Conservation (phyloP, 371 early-diverging fungal genomes). For the Synchytrium microbalum region DNA sequence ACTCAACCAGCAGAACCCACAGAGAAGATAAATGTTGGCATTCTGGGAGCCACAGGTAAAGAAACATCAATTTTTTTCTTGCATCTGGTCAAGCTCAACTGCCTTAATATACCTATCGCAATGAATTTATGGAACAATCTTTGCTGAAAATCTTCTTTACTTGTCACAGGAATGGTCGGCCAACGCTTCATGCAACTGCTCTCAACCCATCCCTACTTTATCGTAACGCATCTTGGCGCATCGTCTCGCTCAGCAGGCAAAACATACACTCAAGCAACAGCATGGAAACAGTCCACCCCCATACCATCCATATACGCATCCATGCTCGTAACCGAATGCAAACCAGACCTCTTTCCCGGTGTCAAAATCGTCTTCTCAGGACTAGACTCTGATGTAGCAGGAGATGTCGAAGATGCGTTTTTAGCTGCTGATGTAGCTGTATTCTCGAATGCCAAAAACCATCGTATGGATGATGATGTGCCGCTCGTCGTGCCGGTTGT, state of each 20-base stretch:
- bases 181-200: constrained; percentile 92
- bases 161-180: constrained; percentile 94
- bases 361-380: constrained; percentile 91
- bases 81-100: no score
- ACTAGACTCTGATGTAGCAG: constrained; percentile 86
- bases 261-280: constrained; percentile 64
- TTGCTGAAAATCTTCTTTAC: no score
- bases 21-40: neutral
- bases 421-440: constrained; percentile 73
- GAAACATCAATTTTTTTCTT: no score
- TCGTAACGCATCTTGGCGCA: constrained; percentile 83
- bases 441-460: constrained; percentile 94
- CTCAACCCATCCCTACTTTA: constrained; percentile 76
- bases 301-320: constrained; percentile 58
- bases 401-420: constrained; percentile 74
- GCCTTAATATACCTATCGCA: no score
- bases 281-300: constrained; percentile 79
- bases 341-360: constrained; percentile 63
- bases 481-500: constrained; percentile 90
- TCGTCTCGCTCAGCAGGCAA: constrained; percentile 86
- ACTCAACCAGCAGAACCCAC: neutral
- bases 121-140: no score
- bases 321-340: constrained; percentile 65
- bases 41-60: neutral
- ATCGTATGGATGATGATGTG: constrained; percentile 77